Percentiles rank a stretch among this genome's conserved stretches.
phyloP scores from a whole-genome alignment of 345 rosid species.

The Pistacia vera region DNA sequence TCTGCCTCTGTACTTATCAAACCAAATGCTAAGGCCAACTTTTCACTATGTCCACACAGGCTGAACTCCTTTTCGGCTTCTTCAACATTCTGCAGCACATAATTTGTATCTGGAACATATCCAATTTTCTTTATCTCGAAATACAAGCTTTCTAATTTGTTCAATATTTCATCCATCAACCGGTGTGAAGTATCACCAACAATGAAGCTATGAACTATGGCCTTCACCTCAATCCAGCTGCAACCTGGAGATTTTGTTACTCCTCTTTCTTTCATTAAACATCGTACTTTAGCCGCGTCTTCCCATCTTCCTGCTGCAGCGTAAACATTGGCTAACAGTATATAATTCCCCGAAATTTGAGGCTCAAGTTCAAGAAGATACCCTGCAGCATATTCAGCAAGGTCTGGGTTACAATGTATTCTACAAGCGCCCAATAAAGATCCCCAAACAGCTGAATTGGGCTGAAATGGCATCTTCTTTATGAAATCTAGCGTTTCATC shows the following conservation, averaged over 20 bases:
- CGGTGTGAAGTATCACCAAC: slow-evolving; percentile 27
- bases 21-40: slow-evolving; percentile 38
- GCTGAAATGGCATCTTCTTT: slow-evolving; percentile 17
- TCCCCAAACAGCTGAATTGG: slow-evolving; percentile 35
- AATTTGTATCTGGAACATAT: slow-evolving; percentile 19
- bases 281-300: slow-evolving; percentile 20
- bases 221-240: slow-evolving; percentile 39
- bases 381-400: slow-evolving; percentile 36
- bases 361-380: slow-evolving; percentile 37
- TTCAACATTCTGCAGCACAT: slow-evolving; percentile 26
- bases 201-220: slow-evolving; percentile 28
- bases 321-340: slow-evolving; percentile 36
- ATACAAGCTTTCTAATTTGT: slow-evolving; percentile 20
- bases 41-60: slow-evolving; percentile 44
- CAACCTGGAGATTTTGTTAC: slow-evolving; percentile 32
- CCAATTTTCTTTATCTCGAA: slow-evolving; percentile 33
- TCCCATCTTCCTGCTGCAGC: slow-evolving; percentile 40
- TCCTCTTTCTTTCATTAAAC: slow-evolving; percentile 26
- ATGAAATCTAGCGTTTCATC: slow-evolving; percentile 8
- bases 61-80: slow-evolving; percentile 32
- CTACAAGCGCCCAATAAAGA: slow-evolving; percentile 33
- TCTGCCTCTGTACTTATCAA: slow-evolving; percentile 28
- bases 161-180: slow-evolving; percentile 1
- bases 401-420: slow-evolving; percentile 31
- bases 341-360: slow-evolving; percentile 33